Percentiles rank a stretch among this genome's conserved stretches.
These are phyloP conservation scores for Lactarius deliciosus DNA, from an alignment of 768 basidiomycete species.

Conservation along the genomic window DNA sequence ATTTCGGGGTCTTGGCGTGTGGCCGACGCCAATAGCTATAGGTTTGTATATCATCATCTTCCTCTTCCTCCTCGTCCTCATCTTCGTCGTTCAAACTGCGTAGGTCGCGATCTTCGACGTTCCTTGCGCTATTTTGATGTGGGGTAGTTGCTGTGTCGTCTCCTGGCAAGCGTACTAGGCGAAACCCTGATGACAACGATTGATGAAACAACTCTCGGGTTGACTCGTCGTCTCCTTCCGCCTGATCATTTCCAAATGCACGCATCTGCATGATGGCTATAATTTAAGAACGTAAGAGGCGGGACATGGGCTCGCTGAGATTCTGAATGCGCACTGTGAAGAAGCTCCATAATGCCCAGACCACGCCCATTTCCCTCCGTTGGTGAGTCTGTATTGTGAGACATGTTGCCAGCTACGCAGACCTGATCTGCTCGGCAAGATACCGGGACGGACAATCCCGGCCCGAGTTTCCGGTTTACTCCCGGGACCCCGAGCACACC, in stretches of 20 bases:
- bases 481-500: not conserved
- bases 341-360: conserved; percentile 13
- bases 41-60: conserved; percentile 34
- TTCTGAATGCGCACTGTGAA: conserved; percentile 16
- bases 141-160: not conserved
- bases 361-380: not conserved
- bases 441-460: not conserved
- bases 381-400: conserved; percentile 4
- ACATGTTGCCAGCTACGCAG: too few relatives aligned
- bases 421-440: not conserved
- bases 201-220: conserved; percentile 5
- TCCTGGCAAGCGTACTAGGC: conserved; percentile 12
- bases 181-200: conserved; percentile 13
- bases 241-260: not conserved
- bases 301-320: not conserved
- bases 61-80: conserved; percentile 37
- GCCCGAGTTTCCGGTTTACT: not conserved
- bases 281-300: not conserved
- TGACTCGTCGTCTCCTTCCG: not conserved
- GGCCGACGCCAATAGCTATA: conserved; percentile 18
- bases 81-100: conserved; percentile 39
- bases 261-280: conserved; percentile 15
- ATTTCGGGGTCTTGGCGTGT: conserved; percentile 34
- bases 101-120: not conserved
- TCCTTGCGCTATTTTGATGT: not conserved